Base-by-base conservation (phyloP, 192 early-diverging fungal genomes). In the Dimargaris xerosporica region DNA sequence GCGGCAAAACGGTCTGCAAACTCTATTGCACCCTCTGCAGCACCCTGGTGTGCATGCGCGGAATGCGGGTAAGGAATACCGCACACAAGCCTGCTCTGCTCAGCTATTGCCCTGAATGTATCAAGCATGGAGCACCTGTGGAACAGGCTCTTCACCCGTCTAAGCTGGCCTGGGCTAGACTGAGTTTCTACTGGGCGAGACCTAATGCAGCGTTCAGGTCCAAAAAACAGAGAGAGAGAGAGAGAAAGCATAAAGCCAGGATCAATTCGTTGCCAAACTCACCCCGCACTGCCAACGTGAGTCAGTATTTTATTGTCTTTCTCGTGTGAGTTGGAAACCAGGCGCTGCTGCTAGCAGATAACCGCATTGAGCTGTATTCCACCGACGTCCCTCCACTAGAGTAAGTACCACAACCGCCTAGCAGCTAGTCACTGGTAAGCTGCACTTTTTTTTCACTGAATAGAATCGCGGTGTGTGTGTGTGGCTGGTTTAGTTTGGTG, bases 291-390 rank as follows among this genome's bases (percentile, higher is more conserved):
- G 26, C 39, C 12, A 60, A 13, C 19, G 42, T 43, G 17, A n/a
- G 25, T 5, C n/a, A 16, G 0, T 19, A 43, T 43, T 39, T 28
- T 19, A 16, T 47, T 45, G 29, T 67, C 6, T 28, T 50, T 23
- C 17, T 28, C 3, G 29, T 3, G 3, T 60, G 25, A 30, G 31
- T 46, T 30, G 12, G 17, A 39, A 19, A 5, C 34, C 77, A 84
- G 73, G 85, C 83, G 10, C 65, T 85, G 69, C 69, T 85, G 41
- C 67, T 85, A 3, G 85, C 84, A 2, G 86, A 88, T 60, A 82
- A 78, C 45, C 68, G 76, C 12, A 80, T 88, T 39, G 84, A 88
- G 70, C 66, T 88, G 17, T 88, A 78, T 61, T 88, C 86, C 19
- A 88, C 86, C 10, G 85, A 88, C 66, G 73, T 82, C 60, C 82